Evolutionary conservation across 202 grass and related monocot species (phyloP).

Genomic region (Hordeum pubiflorum): DNA sequence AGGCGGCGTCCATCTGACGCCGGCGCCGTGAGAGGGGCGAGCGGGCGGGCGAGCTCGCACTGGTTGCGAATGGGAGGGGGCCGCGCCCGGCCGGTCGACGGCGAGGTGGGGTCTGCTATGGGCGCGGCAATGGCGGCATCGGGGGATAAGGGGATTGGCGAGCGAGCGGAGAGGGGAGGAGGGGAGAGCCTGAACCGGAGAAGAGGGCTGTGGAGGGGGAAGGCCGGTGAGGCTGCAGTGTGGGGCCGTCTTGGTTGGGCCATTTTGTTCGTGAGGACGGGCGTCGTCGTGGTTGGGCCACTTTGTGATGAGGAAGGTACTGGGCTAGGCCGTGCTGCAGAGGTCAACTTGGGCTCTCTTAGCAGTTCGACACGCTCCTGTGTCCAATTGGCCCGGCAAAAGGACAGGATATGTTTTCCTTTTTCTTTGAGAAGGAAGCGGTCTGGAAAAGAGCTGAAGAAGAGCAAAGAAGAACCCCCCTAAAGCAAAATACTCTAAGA

Average conservation of each 20-base stretch:
- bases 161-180: constrained; percentile 6
- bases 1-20: constrained; percentile 46
- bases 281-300: too few relatives aligned
- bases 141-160: constrained; percentile 34
- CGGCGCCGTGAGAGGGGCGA: not conserved
- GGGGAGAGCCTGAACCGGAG: not conserved
- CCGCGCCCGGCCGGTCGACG: not conserved
- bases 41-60: not conserved
- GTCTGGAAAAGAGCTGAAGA: too few relatives aligned
- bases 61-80: not conserved
- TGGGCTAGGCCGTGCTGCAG: too few relatives aligned
- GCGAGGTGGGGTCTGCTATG: not conserved
- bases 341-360: too few relatives aligned
- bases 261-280: not conserved
- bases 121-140: not conserved
- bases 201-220: not conserved
- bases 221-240: not conserved
- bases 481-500: too few relatives aligned
- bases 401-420: not conserved
- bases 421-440: too few relatives aligned
- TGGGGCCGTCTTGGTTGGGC: not conserved
- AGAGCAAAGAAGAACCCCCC: too few relatives aligned
- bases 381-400: too few relatives aligned
- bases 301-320: too few relatives aligned
- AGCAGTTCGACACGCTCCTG: too few relatives aligned